Percentiles rank a stretch among this genome's conserved stretches.
Conservation (phyloP, 2,329 filamentous ascomycete genomes). For the Sporothrix pseudoabietina region DNA sequence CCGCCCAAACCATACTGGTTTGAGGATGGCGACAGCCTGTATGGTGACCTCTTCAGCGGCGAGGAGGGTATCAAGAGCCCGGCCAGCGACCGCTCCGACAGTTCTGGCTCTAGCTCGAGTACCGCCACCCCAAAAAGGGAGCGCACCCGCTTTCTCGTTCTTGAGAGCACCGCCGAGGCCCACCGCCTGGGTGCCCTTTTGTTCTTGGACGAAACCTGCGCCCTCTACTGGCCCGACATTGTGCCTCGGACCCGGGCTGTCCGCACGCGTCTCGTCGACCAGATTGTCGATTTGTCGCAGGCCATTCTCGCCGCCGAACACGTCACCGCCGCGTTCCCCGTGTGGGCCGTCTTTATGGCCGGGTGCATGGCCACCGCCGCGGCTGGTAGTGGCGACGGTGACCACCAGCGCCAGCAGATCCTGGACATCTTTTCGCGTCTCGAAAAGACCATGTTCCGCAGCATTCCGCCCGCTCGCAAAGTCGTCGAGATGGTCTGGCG, state of each 20-base stretch:
- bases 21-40: background rate
- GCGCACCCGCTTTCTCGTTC: conserved; percentile 3
- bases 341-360: conserved; percentile 28
- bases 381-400: background rate
- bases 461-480: conserved; percentile 21
- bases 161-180: conserved; percentile 24
- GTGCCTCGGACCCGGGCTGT: background rate
- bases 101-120: background rate
- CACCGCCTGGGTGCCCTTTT: conserved; percentile 19
- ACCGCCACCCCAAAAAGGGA: background rate
- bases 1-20: conserved; percentile 7
- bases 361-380: conserved; percentile 14
- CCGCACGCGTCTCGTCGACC: conserved; percentile 1
- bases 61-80: background rate
- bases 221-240: conserved; percentile 20
- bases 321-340: conserved; percentile 24
- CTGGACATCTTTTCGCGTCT: conserved; percentile 18
- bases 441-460: conserved; percentile 22
- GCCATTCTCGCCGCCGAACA: conserved; percentile 1
- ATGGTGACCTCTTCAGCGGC: background rate
- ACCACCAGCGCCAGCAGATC: conserved; percentile 15
- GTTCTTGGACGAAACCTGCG: conserved; percentile 28
- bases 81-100: background rate
- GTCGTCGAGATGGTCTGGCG: conserved; percentile 30
- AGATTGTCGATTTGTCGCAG: conserved; percentile 4